Conservation (phyloP, 2,329 filamentous ascomycete species). For the Exophiala phaeomuriformis region DNA sequence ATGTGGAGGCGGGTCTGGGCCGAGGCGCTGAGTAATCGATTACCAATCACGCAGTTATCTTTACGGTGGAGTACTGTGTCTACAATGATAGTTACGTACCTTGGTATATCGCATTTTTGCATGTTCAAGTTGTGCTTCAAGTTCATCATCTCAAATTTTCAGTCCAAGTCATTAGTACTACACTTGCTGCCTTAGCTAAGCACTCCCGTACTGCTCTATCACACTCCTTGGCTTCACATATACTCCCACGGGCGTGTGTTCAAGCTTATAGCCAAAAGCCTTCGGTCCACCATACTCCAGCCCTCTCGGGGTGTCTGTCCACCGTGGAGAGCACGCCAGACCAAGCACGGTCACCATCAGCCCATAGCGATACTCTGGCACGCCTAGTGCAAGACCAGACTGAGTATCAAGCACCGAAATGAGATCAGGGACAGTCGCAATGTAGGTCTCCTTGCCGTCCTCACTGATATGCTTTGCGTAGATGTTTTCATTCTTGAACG, state of each 20-base stretch:
- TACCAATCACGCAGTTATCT: no score
- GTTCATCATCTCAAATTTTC: no score
- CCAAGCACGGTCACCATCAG: slow-evolving; percentile 46
- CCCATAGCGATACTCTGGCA: slow-evolving; percentile 42
- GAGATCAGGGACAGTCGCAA: slow-evolving; percentile 32
- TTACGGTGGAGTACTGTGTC: no score
- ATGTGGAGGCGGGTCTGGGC: no score
- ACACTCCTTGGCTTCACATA: slow-evolving; percentile 18
- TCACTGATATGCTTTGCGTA: slow-evolving; percentile 25
- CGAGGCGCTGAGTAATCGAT: no score
- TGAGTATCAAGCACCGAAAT: slow-evolving; percentile 22
- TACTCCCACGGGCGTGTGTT: slow-evolving; percentile 13
- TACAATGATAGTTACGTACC: no score
- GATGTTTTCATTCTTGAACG: slow-evolving; percentile 29
- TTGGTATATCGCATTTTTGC: no score
- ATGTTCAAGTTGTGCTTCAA: no score
- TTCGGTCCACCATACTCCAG: slow-evolving; percentile 9
- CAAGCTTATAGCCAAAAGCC: slow-evolving; percentile 13
- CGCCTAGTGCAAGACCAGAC: slow-evolving; percentile 17
- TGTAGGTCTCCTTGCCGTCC: slow-evolving; percentile 16
- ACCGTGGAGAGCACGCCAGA: slow-evolving; percentile 52
- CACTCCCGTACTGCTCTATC: slow-evolving; percentile 7
- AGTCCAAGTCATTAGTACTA: no score
- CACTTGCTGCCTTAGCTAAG: neutral
- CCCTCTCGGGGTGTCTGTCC: slow-evolving; percentile 34